Percentiles rank a stretch among this genome's conserved stretches.
These are phyloP conservation scores for Hibiscus syriacus DNA, from an alignment of 345 rosid genomes.

Conservation along the genomic window DNA sequence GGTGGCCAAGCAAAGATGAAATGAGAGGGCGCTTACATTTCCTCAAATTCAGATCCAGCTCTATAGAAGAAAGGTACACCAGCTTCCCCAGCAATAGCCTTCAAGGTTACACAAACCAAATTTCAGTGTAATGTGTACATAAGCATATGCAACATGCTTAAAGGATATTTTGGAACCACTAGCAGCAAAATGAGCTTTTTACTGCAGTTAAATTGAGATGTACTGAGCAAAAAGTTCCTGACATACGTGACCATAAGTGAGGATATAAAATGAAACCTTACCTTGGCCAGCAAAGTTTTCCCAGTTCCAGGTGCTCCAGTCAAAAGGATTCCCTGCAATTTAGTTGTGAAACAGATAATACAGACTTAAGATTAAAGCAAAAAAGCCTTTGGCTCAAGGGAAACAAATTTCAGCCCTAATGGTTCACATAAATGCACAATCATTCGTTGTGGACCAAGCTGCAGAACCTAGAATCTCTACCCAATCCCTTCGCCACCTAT, in stretches of 20 bases:
- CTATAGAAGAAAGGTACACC: constrained; percentile 96
- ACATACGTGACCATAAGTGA: neutral
- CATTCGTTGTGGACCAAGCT: neutral
- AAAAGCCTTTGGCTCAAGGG: neutral
- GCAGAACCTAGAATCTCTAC: neutral
- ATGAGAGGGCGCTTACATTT: constrained; percentile 58
- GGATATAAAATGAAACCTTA: constrained; percentile 19
- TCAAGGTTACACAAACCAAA: constrained; percentile 18
- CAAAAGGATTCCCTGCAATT: constrained; percentile 84
- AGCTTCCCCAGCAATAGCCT: constrained; percentile 99
- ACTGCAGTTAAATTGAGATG: neutral
- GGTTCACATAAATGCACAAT: neutral
- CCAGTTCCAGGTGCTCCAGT: constrained; percentile 99
- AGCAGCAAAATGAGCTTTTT: neutral
- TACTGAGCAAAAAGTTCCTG: neutral
- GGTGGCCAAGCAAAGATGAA: neutral
- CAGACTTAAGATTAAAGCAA: neutral
- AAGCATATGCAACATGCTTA: too few species aligned
- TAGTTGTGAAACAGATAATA: constrained; percentile 10
- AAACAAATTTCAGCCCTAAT: neutral
- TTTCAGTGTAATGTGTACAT: too few species aligned
- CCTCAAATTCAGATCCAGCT: constrained; percentile 99
- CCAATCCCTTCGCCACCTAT: neutral
- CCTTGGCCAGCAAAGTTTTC: constrained; percentile 96
- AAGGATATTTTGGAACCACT: neutral